Evolutionary conservation across 768 basidiomycete genomes (phyloP).

Genomic region (Tulasnella sp.): DNA sequence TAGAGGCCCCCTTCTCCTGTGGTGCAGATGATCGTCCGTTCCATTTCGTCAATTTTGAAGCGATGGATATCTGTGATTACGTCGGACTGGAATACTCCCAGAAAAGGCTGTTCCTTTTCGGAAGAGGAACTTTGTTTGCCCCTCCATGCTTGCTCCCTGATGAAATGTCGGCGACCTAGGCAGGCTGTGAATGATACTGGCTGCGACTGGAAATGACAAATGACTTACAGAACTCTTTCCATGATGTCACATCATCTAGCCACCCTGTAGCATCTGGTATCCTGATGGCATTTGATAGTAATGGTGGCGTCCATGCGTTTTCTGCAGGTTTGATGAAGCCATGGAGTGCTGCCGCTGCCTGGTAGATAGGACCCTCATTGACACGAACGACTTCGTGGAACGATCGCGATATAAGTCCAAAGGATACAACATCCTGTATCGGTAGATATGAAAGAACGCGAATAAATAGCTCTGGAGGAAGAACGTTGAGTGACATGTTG

Average conservation of each 20-base stretch:
- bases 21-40: slow-evolving; percentile 59
- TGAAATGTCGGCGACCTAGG: slow-evolving; percentile 13
- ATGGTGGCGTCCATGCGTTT: neutral
- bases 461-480: slow-evolving; percentile 61
- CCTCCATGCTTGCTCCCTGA: slow-evolving; percentile 19
- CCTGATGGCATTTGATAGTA: slow-evolving; percentile 38
- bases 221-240: slow-evolving; percentile 61
- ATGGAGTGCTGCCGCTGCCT: slow-evolving; percentile 53
- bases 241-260: slow-evolving; percentile 44
- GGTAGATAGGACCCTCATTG: slow-evolving; percentile 56
- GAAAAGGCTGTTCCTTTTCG: neutral
- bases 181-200: neutral
- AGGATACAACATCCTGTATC: slow-evolving; percentile 43
- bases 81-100: slow-evolving; percentile 1
- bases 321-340: slow-evolving; percentile 40
- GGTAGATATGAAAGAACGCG: slow-evolving; percentile 51
- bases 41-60: slow-evolving; percentile 69
- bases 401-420: slow-evolving; percentile 43
- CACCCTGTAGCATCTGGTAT: slow-evolving; percentile 40
- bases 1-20: slow-evolving; percentile 52
- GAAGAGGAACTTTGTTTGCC: neutral
- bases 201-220: neutral
- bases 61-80: slow-evolving; percentile 46
- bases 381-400: slow-evolving; percentile 49
- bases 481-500: slow-evolving; percentile 40